phyloP scores from a whole-genome alignment of 345 rosid genomes.

The Lepidium sativum region DNA sequence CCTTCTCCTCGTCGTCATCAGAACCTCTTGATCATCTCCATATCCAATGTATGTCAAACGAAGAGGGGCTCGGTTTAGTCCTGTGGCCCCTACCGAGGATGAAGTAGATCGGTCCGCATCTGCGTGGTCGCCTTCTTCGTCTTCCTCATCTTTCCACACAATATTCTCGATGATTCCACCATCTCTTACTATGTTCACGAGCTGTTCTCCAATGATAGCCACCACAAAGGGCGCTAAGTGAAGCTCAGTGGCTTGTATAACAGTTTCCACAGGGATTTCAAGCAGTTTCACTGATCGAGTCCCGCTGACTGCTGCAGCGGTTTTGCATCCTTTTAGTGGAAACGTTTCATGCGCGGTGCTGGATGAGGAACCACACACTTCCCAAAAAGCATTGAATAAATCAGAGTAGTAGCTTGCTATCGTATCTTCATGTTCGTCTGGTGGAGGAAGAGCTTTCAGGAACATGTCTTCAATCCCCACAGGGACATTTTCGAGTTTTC shows the following conservation, averaged over 20 bases:
- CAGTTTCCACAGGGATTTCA: constrained; percentile 51
- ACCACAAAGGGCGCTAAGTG: constrained; percentile 68
- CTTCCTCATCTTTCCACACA: constrained; percentile 52
- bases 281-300: constrained; percentile 86
- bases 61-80: constrained; percentile 40
- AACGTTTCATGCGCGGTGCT: constrained; percentile 80
- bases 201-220: constrained; percentile 63
- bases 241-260: constrained; percentile 47
- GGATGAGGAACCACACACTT: constrained; percentile 64
- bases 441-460: constrained; percentile 63
- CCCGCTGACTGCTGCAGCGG: constrained; percentile 64
- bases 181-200: constrained; percentile 52
- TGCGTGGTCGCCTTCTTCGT: background rate
- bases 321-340: constrained; percentile 67
- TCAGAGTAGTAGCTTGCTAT: constrained; percentile 47
- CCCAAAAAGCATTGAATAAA: constrained; percentile 78
- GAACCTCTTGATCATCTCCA: constrained; percentile 42
- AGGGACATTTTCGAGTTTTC: constrained; percentile 64
- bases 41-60: constrained; percentile 57
- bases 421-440: constrained; percentile 40
- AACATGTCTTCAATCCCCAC: constrained; percentile 96
- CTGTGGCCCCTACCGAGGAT: constrained; percentile 5
- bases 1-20: constrained; percentile 31
- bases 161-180: constrained; percentile 52
- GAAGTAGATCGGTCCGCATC: constrained; percentile 12